phyloP scores from a whole-genome alignment of 306 rosid genomes.

The Elaeagnus macrophylla region DNA sequence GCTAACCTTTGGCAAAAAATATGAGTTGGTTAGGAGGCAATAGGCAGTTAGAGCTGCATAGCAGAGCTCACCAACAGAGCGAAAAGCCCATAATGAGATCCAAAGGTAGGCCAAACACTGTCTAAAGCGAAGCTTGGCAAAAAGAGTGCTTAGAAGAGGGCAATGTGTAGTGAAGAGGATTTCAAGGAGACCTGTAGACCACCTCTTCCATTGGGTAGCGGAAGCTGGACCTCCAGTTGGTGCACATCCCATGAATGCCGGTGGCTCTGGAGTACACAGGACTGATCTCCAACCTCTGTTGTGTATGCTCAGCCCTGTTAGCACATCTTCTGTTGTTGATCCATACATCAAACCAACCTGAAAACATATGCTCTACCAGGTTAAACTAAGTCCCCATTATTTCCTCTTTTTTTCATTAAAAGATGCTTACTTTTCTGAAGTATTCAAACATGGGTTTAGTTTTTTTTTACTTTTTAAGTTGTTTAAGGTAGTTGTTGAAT shows the following conservation, averaged over 20 bases:
- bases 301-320: conserved; percentile 48
- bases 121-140: conserved; percentile 36
- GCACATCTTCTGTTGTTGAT: conserved; percentile 39
- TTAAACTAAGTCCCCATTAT: too few species aligned
- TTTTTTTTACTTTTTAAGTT: too few species aligned
- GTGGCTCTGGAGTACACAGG: conserved; percentile 22
- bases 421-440: too few species aligned
- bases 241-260: conserved; percentile 47
- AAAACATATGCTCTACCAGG: neutral
- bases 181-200: conserved; percentile 55
- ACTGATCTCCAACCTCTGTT: conserved; percentile 63
- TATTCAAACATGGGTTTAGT: too few species aligned
- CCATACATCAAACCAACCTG: conserved; percentile 45
- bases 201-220: conserved; percentile 56
- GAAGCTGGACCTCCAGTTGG: conserved; percentile 38
- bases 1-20: conserved; percentile 56
- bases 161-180: conserved; percentile 31
- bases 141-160: conserved; percentile 34
- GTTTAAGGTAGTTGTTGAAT: too few species aligned
- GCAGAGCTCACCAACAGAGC: conserved; percentile 28
- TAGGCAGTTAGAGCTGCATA: conserved; percentile 41
- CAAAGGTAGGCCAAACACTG: conserved; percentile 40
- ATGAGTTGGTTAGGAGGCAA: conserved; percentile 48
- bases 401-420: too few species aligned
- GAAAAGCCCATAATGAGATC: conserved; percentile 25